Evolutionary conservation across 2,329 filamentous ascomycete genomes (phyloP).

Genomic region (Hypoxylon sp.): DNA sequence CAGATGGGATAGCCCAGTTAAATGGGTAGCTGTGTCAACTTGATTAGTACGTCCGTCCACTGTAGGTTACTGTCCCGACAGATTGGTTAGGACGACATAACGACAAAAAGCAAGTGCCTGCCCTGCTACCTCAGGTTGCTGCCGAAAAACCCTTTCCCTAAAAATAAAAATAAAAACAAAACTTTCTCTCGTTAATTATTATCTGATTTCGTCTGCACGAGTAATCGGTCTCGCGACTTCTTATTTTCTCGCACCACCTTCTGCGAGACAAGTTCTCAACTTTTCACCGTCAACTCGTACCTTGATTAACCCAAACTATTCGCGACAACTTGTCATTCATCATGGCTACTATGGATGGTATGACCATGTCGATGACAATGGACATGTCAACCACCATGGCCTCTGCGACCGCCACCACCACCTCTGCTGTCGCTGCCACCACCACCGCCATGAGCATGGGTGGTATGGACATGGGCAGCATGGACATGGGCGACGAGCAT

Average conservation of each 20-base stretch:
- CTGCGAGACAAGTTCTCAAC: neutral
- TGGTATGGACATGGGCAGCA: constrained; percentile 10
- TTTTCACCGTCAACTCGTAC: neutral
- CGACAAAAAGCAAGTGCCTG: too few relatives aligned
- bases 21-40: too few relatives aligned
- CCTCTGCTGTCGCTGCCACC: neutral
- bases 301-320: neutral
- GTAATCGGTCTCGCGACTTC: constrained; percentile 59
- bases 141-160: too few relatives aligned
- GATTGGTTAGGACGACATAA: too few relatives aligned
- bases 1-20: too few relatives aligned
- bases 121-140: too few relatives aligned
- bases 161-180: too few relatives aligned
- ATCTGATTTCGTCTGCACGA: neutral
- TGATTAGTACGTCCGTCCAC: too few relatives aligned
- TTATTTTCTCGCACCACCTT: neutral
- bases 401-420: constrained; percentile 18
- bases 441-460: constrained; percentile 20
- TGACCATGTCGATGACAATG: constrained; percentile 29
- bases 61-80: too few relatives aligned
- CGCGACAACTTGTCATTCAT: neutral
- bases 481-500: constrained; percentile 42
- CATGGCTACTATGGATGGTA: constrained; percentile 3
- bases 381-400: constrained; percentile 32
- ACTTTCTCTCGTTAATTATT: neutral